Conservation (phyloP, 2,329 filamentous ascomycete species). For the Onygena corvina region DNA sequence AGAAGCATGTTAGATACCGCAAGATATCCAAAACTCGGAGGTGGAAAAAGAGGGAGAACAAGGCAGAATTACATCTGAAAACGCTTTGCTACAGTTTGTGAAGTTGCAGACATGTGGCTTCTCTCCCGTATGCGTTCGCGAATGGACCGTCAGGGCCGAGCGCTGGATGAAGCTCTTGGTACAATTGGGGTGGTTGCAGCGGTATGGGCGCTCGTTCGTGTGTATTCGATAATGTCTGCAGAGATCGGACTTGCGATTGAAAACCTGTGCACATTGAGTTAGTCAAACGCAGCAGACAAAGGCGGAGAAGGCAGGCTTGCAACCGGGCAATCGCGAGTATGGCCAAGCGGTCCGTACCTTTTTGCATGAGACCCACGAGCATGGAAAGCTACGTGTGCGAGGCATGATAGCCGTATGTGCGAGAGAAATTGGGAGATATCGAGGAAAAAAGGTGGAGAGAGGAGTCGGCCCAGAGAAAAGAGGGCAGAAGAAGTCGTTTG, state of each 20-base stretch:
- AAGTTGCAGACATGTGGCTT: slow-evolving; percentile 35
- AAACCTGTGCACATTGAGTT: slow-evolving; percentile 28
- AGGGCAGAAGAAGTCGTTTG: not conserved
- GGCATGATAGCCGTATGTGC: slow-evolving; percentile 23
- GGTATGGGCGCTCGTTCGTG: slow-evolving; percentile 39
- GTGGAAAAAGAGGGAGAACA: slow-evolving; percentile 8
- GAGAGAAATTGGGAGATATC: not conserved
- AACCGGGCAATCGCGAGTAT: not conserved
- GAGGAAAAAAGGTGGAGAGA: not conserved
- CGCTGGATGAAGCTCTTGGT: slow-evolving; percentile 40
- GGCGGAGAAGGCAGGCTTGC: not conserved
- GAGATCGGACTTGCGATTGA: slow-evolving; percentile 40
- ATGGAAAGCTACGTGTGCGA: slow-evolving; percentile 34
- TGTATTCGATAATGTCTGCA: slow-evolving; percentile 38
- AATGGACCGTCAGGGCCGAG: slow-evolving; percentile 37
- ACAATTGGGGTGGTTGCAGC: slow-evolving; percentile 34
- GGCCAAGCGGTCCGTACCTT: slow-evolving; percentile 26
- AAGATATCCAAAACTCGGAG: slow-evolving; percentile 3
- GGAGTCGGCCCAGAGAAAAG: not conserved
- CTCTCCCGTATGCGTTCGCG: slow-evolving; percentile 35
- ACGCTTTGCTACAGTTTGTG: slow-evolving; percentile 34
- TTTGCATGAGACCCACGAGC: slow-evolving; percentile 33
- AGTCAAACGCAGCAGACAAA: not conserved
- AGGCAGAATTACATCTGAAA: slow-evolving; percentile 30
- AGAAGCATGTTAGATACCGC: not conserved